A percentile compares a stretch with the other conserved stretches of the same genome.
These are phyloP conservation scores for Neonectria magnoliae DNA, from an alignment of 2,329 filamentous ascomycete genomes.

Conservation along the genomic window DNA sequence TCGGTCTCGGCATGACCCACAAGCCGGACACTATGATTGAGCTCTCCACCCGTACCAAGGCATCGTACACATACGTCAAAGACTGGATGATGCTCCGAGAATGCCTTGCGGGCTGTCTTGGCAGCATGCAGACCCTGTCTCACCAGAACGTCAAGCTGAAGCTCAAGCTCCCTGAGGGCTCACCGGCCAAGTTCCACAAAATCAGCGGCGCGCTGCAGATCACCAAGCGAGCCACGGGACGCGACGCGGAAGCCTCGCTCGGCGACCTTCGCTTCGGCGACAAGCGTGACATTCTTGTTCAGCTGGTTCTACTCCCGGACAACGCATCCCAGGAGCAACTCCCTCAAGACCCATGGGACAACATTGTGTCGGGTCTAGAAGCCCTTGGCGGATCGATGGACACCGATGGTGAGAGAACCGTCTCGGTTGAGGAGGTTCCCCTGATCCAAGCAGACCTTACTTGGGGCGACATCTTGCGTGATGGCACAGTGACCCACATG, in stretches of 20 bases:
- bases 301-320: constrained; percentile 91
- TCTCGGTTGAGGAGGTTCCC: constrained; percentile 93
- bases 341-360: constrained; percentile 96
- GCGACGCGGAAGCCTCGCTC: constrained; percentile 90
- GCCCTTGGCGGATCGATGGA: constrained; percentile 90
- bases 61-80: constrained; percentile 97
- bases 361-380: constrained; percentile 93
- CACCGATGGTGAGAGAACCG: constrained; percentile 81
- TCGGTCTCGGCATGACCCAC: constrained; percentile 94
- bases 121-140: constrained; percentile 91
- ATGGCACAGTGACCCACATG: constrained; percentile 85
- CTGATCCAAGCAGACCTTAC: constrained; percentile 93
- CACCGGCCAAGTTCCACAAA: constrained; percentile 97
- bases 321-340: constrained; percentile 83
- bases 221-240: constrained; percentile 93
- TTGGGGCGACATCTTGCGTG: constrained; percentile 92
- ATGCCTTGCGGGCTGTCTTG: constrained; percentile 92
- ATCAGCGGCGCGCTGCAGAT: constrained; percentile 96
- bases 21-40: constrained; percentile 99
- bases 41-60: constrained; percentile 92
- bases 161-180: constrained; percentile 92
- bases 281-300: constrained; percentile 92
- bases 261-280: constrained; percentile 96
- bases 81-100: constrained; percentile 99
- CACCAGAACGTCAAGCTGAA: constrained; percentile 98